phyloP scores from a whole-genome alignment of 148 eudicot species.

The Arctostaphylos glauca region DNA sequence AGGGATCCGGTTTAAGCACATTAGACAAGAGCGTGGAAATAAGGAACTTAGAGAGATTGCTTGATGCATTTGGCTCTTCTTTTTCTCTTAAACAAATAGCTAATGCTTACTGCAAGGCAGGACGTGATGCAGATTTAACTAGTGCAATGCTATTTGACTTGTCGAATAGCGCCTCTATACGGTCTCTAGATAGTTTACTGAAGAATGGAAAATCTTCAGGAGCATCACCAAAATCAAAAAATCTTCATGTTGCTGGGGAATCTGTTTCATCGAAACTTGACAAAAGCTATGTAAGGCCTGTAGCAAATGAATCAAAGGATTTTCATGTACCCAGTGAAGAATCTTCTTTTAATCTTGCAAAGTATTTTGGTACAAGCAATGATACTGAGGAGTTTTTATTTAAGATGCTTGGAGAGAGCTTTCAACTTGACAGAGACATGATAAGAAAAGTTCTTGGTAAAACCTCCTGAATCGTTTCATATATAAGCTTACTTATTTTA shows the following conservation, averaged over 20 bases:
- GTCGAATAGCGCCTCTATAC: background rate
- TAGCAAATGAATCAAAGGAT: conserved; percentile 17
- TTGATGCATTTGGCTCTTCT: conserved; percentile 40
- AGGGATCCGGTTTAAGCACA: conserved; percentile 16
- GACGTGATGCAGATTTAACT: conserved; percentile 29
- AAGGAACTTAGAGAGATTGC: conserved; percentile 32
- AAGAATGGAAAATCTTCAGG: conserved; percentile 16
- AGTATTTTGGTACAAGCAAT: conserved; percentile 15
- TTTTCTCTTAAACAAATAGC: conserved; percentile 41
- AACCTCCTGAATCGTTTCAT: background rate
- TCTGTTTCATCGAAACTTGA: conserved; percentile 26
- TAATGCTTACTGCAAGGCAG: conserved; percentile 39
- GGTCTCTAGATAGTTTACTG: background rate
- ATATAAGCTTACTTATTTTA: background rate
- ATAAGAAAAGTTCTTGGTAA: conserved; percentile 40
- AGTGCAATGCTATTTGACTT: conserved; percentile 23
- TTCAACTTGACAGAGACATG: conserved; percentile 38
- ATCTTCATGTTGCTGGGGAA: conserved; percentile 22
- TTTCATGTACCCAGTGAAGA: background rate
- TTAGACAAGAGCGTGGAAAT: conserved; percentile 25
- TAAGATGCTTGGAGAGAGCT: conserved; percentile 41
- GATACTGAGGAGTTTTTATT: conserved; percentile 36
- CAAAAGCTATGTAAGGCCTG: conserved; percentile 27
- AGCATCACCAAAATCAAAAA: conserved; percentile 16
- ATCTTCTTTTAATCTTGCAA: conserved; percentile 10